phyloP scores from a whole-genome alignment of 805 yeast genomes.

The Candida germanica region DNA sequence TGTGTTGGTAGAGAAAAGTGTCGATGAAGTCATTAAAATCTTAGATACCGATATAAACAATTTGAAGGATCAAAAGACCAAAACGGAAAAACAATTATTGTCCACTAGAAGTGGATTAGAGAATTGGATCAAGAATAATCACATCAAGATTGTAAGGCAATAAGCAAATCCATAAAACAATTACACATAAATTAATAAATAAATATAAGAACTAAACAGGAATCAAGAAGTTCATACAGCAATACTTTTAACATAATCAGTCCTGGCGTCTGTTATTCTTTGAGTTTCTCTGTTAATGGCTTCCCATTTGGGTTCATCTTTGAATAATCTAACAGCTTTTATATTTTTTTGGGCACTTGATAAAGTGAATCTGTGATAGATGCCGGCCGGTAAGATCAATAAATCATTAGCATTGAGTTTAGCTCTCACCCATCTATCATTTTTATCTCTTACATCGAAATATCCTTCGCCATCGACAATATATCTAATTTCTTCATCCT shows the following conservation, averaged over 20 bases:
- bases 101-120: slow-evolving; percentile 32
- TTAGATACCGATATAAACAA: slow-evolving; percentile 22
- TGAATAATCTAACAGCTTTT: slow-evolving; percentile 77
- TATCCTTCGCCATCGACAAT: slow-evolving; percentile 86
- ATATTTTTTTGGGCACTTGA: slow-evolving; percentile 55
- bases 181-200: slow-evolving; percentile 4
- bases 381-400: slow-evolving; percentile 82
- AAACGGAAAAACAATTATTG: slow-evolving; percentile 24
- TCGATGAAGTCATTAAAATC: slow-evolving; percentile 59
- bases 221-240: slow-evolving; percentile 19
- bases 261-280: slow-evolving; percentile 31
- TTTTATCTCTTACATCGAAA: slow-evolving; percentile 75
- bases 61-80: slow-evolving; percentile 21
- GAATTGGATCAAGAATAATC: slow-evolving; percentile 39
- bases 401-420: slow-evolving; percentile 63
- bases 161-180: background rate
- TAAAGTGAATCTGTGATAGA: slow-evolving; percentile 89
- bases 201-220: slow-evolving; percentile 2
- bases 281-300: slow-evolving; percentile 67
- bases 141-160: slow-evolving; percentile 38
- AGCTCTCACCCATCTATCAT: slow-evolving; percentile 73
- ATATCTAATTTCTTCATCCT: slow-evolving; percentile 95
- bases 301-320: slow-evolving; percentile 96
- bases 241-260: slow-evolving; percentile 29
- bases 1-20: slow-evolving; percentile 78